These are phyloP conservation scores for Candida neerlandica DNA, from an alignment of 1,139 yeast genomes.

Conservation along the genomic window DNA sequence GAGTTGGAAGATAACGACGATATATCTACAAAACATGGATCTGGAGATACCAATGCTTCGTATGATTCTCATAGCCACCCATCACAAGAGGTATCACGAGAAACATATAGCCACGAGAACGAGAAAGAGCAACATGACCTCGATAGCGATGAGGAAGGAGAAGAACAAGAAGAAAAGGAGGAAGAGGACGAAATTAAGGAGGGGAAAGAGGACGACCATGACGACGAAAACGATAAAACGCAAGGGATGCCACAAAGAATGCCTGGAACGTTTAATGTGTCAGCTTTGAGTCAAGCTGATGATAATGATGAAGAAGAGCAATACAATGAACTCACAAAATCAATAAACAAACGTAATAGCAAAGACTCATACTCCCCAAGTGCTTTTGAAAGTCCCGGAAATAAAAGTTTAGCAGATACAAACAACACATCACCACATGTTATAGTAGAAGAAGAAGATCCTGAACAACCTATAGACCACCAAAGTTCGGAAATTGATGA, in stretches of 20 bases:
- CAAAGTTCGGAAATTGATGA: neutral
- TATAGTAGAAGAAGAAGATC: slow-evolving; percentile 8
- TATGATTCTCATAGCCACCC: neutral
- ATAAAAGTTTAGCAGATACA: neutral
- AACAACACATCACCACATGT: slow-evolving; percentile 5
- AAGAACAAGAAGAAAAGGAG: slow-evolving; percentile 3
- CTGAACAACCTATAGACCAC: neutral
- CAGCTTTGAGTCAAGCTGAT: slow-evolving; percentile 40
- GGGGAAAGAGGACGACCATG: neutral
- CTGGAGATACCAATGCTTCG: slow-evolving; percentile 1
- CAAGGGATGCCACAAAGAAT: slow-evolving; percentile 46
- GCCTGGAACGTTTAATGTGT: slow-evolving; percentile 63
- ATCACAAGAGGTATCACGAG: neutral
- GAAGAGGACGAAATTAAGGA: neutral
- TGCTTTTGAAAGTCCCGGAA: slow-evolving; percentile 7
- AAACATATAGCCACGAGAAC: neutral
- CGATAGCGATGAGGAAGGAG: slow-evolving; percentile 2
- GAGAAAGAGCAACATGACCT: neutral
- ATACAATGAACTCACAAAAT: slow-evolving; percentile 12
- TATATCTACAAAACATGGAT: slow-evolving; percentile 1
- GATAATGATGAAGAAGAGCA: slow-evolving; percentile 22
- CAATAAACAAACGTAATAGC: slow-evolving; percentile 11
- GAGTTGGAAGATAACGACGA: slow-evolving; percentile 1
- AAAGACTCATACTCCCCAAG: slow-evolving; percentile 10
- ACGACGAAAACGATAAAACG: slow-evolving; percentile 3